These are phyloP conservation scores for Gnaphalium uliginosum DNA, from an alignment of 129 eudicot species.

Conservation along the genomic window DNA sequence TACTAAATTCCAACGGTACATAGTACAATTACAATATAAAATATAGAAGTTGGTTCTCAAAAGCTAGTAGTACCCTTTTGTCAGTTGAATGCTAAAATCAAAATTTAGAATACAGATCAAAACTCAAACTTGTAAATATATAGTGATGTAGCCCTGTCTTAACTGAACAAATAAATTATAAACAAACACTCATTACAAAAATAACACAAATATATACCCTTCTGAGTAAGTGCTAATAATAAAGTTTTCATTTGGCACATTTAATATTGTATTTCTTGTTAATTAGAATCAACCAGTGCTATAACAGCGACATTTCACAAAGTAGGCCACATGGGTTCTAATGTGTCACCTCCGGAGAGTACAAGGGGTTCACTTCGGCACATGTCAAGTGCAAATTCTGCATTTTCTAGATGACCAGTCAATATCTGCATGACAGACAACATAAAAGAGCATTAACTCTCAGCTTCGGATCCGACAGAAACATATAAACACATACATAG, in stretches of 20 bases:
- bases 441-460: too few species aligned
- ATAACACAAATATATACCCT: background rate
- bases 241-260: background rate
- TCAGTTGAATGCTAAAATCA: background rate
- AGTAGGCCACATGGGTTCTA: background rate
- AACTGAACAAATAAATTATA: background rate
- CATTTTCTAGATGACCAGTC: slow-evolving; percentile 82
- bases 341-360: slow-evolving; percentile 82
- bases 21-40: background rate
- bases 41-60: background rate
- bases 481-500: background rate
- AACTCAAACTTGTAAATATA: background rate
- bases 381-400: slow-evolving; percentile 90
- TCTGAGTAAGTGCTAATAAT: background rate
- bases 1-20: background rate
- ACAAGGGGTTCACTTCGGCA: slow-evolving; percentile 79
- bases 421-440: slow-evolving; percentile 40
- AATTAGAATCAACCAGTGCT: slow-evolving; percentile 8
- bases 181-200: background rate
- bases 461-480: too few species aligned
- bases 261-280: background rate
- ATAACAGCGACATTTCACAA: slow-evolving; percentile 11
- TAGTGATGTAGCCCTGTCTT: background rate
- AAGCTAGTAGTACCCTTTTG: slow-evolving; percentile 17
- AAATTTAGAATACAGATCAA: background rate